Percentiles rank a stretch among this genome's conserved stretches.
phyloP scores from a whole-genome alignment of 2,329 filamentous ascomycete species.

The Microascus cirrosus region DNA sequence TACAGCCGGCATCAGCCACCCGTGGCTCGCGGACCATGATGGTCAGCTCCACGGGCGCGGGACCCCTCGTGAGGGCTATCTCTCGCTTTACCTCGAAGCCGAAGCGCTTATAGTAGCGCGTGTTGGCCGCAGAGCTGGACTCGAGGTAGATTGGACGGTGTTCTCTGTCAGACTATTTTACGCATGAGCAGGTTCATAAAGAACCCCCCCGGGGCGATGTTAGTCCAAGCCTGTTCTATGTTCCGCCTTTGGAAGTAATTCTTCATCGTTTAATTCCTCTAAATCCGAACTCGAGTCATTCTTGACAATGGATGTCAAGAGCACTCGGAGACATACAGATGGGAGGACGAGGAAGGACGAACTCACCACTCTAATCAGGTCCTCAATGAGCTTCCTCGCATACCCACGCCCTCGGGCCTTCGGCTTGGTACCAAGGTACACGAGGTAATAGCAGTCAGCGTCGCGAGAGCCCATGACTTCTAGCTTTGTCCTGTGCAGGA shows the following conservation, averaged over 20 bases:
- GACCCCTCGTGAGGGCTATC: slow-evolving; percentile 49
- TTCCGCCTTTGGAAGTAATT: not conserved
- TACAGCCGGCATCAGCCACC: slow-evolving; percentile 3
- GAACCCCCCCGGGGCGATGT: not conserved
- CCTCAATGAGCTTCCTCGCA: slow-evolving; percentile 57
- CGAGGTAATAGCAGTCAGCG: slow-evolving; percentile 65
- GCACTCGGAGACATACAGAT: too few relatives aligned
- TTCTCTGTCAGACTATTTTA: slow-evolving; percentile 51
- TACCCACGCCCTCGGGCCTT: slow-evolving; percentile 61
- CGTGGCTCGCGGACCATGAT: slow-evolving; percentile 74
- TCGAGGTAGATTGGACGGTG: slow-evolving; percentile 65
- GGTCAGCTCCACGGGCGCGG: slow-evolving; percentile 52
- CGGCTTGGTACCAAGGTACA: slow-evolving; percentile 70
- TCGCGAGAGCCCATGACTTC: slow-evolving; percentile 57
- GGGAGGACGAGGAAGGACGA: not conserved
- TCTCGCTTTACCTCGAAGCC: slow-evolving; percentile 58
- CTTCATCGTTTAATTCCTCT: not conserved
- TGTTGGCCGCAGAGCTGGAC: slow-evolving; percentile 59
- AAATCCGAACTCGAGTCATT: not conserved
- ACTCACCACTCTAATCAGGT: slow-evolving; percentile 53
- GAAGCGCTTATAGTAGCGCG: slow-evolving; percentile 61
- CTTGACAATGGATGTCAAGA: not conserved
- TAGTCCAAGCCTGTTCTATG: not conserved
- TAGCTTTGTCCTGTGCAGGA: slow-evolving; percentile 62
- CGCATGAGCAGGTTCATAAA: not conserved